A percentile compares a stretch with the other conserved stretches of the same genome.
phyloP scores from a whole-genome alignment of 495 filamentous ascomycete species.

The Amphirosellinia nigrospora region DNA sequence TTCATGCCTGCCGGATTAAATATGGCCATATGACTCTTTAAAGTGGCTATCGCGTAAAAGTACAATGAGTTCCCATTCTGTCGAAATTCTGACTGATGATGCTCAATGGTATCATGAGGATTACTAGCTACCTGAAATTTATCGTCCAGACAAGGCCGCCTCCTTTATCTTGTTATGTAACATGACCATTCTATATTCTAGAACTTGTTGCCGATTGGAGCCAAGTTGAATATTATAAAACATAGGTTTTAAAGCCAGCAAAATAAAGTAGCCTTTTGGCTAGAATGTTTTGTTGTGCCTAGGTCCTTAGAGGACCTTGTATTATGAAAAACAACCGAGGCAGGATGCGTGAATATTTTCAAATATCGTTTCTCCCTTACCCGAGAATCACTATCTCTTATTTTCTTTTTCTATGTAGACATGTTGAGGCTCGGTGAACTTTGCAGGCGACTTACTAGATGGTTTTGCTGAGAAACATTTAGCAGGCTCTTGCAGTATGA shows the following conservation, averaged over 20 bases:
- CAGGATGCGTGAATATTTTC: neutral
- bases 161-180: neutral
- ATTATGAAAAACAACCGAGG: neutral
- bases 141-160: neutral
- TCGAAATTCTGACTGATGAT: neutral
- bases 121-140: neutral
- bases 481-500: neutral
- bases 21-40: neutral
- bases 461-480: neutral
- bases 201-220: neutral
- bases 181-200: neutral
- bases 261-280: neutral
- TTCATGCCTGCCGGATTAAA: neutral
- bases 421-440: neutral
- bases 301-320: neutral
- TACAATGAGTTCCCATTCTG: neutral
- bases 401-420: neutral
- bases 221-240: neutral
- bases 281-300: neutral
- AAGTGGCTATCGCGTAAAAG: neutral
- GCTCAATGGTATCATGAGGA: neutral
- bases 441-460: neutral
- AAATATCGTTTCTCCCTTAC: neutral
- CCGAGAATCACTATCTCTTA: neutral
- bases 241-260: too few species aligned